Evolutionary conservation across 768 basidiomycete genomes (phyloP).

Genomic region (Nevesoporus exiguus): DNA sequence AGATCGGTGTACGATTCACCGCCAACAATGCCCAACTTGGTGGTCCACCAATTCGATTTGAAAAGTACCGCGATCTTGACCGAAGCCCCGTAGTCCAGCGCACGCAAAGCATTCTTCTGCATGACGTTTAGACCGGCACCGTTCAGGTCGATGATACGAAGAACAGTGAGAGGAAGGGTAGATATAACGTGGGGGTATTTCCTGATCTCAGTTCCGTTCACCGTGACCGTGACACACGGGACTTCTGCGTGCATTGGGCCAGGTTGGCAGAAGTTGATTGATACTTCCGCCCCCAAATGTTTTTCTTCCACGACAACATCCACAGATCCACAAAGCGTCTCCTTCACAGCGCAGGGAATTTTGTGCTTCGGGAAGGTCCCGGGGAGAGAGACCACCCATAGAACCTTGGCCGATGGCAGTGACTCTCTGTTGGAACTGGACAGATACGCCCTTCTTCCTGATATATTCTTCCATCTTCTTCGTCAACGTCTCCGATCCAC

Average conservation of each 20-base stretch:
- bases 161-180: constrained; percentile 37
- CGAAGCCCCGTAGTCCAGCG: constrained; percentile 35
- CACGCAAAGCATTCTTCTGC: constrained; percentile 39
- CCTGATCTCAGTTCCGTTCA: constrained; percentile 2
- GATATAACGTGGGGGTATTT: constrained; percentile 41
- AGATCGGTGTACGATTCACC: constrained; percentile 43
- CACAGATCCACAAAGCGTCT: too few relatives aligned
- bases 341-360: too few relatives aligned
- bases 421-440: constrained; percentile 19
- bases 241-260: background rate
- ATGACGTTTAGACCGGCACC: constrained; percentile 21
- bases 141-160: constrained; percentile 36
- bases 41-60: constrained; percentile 42
- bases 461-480: constrained; percentile 23
- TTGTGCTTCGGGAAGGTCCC: too few relatives aligned
- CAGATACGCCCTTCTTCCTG: background rate
- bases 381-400: background rate
- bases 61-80: constrained; percentile 46
- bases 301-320: too few relatives aligned
- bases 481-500: constrained; percentile 24
- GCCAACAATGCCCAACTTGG: constrained; percentile 33
- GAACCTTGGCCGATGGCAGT: constrained; percentile 12
- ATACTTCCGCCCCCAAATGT: too few relatives aligned
- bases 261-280: too few relatives aligned
- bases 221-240: constrained; percentile 7